Evolutionary conservation across 2,329 filamentous ascomycete genomes (phyloP), one percentile per base, ranked within the genome.

Genomic region (Lecanoromycetidae sp.): DNA sequence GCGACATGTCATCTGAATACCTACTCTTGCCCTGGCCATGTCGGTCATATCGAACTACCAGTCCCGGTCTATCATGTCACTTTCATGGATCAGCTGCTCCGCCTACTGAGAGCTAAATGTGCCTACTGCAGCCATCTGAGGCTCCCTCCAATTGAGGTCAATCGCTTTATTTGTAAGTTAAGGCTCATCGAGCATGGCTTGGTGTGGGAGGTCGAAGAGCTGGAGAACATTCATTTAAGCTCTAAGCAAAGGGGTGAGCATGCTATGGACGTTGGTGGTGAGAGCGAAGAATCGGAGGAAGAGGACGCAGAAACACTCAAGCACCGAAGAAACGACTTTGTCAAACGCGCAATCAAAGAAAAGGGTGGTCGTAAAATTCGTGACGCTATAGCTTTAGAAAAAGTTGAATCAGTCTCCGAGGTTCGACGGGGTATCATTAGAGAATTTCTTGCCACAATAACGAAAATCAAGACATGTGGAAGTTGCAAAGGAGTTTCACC

Each of bases 61-160:
- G 82, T 88, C 10, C 86, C 85, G 38, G 85, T 95, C 44, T 98
- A 96, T 63, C 90, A 98, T 64, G 86, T 90, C n/a, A 84, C 87
- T 2, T 96, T 95, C 60, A 83, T 98, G 72, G 88, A 95, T 61
- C 88, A 95, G 63, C 76, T 88, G 44, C 77, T 93, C 54, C 82
- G 85, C 36, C 72, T 98, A 37, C 74, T 98, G 17, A 80, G 87
- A 57, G 83, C 86, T 45, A 84, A 90, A 64, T 98, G 91, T 63
- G 76, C 82, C 50, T 95, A 94, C 68, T 98, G 93, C 66, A 82
- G 88, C 60, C 79, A 81, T 48, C 80, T 98, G 56, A 86, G 84
- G 60, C 74, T 95, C 62, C 73, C 82, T n/a, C 76, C 80, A 40
- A 76, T 80, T 44, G 77, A 86, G 52, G 71, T 94, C 52, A 85